phyloP scores from a whole-genome alignment of 2,329 filamentous ascomycete species.

The Ceratocystis eucalypticola region DNA sequence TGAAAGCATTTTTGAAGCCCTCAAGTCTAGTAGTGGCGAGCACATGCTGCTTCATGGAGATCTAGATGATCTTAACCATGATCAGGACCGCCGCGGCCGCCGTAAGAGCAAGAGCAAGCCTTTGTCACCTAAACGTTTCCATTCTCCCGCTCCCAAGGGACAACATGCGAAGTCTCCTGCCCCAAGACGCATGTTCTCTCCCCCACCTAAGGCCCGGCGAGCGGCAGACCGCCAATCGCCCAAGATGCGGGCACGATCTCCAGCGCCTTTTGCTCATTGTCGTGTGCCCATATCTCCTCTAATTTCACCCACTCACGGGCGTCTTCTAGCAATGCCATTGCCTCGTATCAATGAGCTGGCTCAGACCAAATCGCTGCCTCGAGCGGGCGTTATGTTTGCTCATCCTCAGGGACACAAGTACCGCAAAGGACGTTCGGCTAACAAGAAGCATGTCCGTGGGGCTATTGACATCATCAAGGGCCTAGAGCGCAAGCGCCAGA shows the following conservation, averaged over 20 bases:
- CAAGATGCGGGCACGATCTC: conserved; percentile 34
- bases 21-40: conserved; percentile 19
- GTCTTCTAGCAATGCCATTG: conserved; percentile 31
- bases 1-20: conserved; percentile 47
- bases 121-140: conserved; percentile 31
- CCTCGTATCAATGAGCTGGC: conserved; percentile 1
- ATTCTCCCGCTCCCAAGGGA: conserved; percentile 35
- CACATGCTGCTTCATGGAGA: conserved; percentile 44
- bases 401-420: conserved; percentile 25
- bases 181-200: conserved; percentile 28
- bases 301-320: conserved; percentile 49
- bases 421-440: conserved; percentile 30
- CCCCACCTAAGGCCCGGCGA: conserved; percentile 28
- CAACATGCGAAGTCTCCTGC: conserved; percentile 25
- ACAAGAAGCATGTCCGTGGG: conserved; percentile 62
- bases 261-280: conserved; percentile 45
- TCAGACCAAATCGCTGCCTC: conserved; percentile 69
- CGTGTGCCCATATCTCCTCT: conserved; percentile 48
- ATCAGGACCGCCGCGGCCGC: conserved; percentile 34
- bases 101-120: conserved; percentile 38
- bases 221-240: conserved; percentile 9
- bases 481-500: conserved; percentile 82
- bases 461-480: conserved; percentile 97
- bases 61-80: conserved; percentile 51
- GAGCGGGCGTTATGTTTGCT: conserved; percentile 58